These are phyloP conservation scores for Strobilomyces dryophilus DNA, from an alignment of 768 basidiomycete genomes.

Conservation along the genomic window DNA sequence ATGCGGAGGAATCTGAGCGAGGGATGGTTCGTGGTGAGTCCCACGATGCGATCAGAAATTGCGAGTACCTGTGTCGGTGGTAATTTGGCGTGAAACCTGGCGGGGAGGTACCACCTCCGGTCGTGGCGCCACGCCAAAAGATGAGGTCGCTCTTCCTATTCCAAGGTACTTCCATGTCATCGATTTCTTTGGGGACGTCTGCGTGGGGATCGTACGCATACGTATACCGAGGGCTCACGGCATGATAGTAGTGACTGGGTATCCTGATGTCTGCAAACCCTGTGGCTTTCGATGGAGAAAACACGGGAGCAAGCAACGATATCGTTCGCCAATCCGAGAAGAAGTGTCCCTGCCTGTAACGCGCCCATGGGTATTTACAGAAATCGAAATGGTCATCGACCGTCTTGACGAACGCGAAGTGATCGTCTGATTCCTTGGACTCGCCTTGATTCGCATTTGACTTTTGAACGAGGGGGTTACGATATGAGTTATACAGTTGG, in stretches of 20 bases:
- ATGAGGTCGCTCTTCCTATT: slow-evolving; percentile 78
- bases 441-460: slow-evolving; percentile 27
- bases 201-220: slow-evolving; percentile 83
- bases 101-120: slow-evolving; percentile 87
- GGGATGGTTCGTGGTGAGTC: neutral
- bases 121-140: slow-evolving; percentile 95
- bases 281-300: slow-evolving; percentile 83
- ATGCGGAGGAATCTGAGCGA: slow-evolving; percentile 64
- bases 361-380: slow-evolving; percentile 78
- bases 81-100: slow-evolving; percentile 79
- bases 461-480: slow-evolving; percentile 38
- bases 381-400: slow-evolving; percentile 72
- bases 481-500: slow-evolving; percentile 74
- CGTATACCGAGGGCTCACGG: slow-evolving; percentile 75
- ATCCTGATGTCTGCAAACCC: slow-evolving; percentile 91
- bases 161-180: slow-evolving; percentile 88
- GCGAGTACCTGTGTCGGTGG: slow-evolving; percentile 73
- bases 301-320: slow-evolving; percentile 84
- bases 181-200: slow-evolving; percentile 68
- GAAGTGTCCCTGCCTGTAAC: slow-evolving; percentile 88
- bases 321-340: slow-evolving; percentile 96
- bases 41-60: slow-evolving; percentile 1
- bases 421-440: slow-evolving; percentile 35
- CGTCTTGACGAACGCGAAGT: slow-evolving; percentile 59
- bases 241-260: slow-evolving; percentile 95